Evolutionary conservation across 176 grass and related monocot species (phyloP).

Genomic region (Oryza punctata): DNA sequence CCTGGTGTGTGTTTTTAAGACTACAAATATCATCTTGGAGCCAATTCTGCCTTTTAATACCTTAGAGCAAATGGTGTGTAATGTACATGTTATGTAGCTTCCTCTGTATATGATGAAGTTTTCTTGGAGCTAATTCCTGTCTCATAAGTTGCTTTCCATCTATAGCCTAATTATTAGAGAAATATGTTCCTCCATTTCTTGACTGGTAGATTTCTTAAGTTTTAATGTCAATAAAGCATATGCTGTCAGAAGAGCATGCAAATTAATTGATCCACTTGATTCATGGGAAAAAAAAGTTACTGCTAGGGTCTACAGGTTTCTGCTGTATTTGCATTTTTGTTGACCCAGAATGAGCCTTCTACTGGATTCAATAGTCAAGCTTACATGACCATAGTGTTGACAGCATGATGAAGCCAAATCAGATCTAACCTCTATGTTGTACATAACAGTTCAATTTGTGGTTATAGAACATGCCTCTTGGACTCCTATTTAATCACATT

Average conservation of each 20-base stretch:
- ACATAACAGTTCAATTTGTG: neutral
- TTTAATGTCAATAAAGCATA: conserved; percentile 2
- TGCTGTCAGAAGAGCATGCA: conserved; percentile 21
- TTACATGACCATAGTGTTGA: conserved; percentile 9
- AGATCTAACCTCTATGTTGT: conserved; percentile 2
- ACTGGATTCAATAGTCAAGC: conserved; percentile 30
- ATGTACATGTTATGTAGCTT: neutral
- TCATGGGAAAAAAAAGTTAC: conserved; percentile 26
- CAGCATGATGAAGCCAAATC: conserved; percentile 1
- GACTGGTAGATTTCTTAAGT: conserved; percentile 5
- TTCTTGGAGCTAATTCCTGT: neutral
- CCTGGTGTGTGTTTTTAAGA: neutral
- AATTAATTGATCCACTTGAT: conserved; percentile 17
- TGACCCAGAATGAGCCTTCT: neutral
- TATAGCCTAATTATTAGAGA: conserved; percentile 1
- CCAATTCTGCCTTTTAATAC: conserved; percentile 4
- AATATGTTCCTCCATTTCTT: conserved; percentile 1
- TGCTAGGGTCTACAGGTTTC: conserved; percentile 8
- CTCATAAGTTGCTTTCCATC: conserved; percentile 27
- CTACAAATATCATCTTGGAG: neutral
- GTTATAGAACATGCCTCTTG: neutral
- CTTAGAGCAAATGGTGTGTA: neutral
- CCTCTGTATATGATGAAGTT: neutral
- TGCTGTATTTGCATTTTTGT: neutral
- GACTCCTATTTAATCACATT: neutral